Base-by-base conservation (phyloP, 805 yeast species). In the Priceomyces melissophilus region DNA sequence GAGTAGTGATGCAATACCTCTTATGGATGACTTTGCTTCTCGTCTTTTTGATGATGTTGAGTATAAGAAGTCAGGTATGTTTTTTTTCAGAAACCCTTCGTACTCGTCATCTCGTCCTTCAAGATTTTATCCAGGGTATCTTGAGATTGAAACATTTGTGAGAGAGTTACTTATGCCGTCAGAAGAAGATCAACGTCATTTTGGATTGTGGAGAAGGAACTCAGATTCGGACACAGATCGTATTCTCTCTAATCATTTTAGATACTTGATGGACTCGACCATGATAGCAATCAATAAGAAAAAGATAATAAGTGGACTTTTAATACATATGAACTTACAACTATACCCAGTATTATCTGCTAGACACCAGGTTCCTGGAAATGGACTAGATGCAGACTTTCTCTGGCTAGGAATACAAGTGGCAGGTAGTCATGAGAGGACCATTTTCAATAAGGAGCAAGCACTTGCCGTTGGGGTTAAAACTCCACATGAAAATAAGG, bases 351-450 rank as follows among this genome's bases (percentile, higher is more conserved):
- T 58, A 1, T 46, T 61, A 4, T 29, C 44, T 4, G 40, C 54
- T 2, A 44, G 65, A 41, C 56, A 60, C 27, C 50, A 50, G 4
- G 20, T 38, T 3, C 30, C 36, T 2, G 29, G 36, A 4, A 39
- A 43, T 14, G 42, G 42, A 11, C 30, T 51, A 9, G 49, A 46
- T 32, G 48, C 52, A 4, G 71, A 65, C 23, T 48, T 49, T 25
- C 37, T 66, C 15, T 65, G 71, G 71, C 25, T 65, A 5, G 69
- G 70, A 3, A 60, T 59, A 41, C 64, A 60, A 35, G 41, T 63
- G 3, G 50, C 67, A 1, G 71, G 67, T 0, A 23, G 40, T 1
- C 42, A 39, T 34, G 42, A 41, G 1, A 30, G 30, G 30, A 48
- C 58, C n/a, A 40, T 56, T 32, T 62, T 66, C 46, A 62, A 62